Conservation (phyloP, 495 filamentous ascomycete genomes). For the Xylaria curta region DNA sequence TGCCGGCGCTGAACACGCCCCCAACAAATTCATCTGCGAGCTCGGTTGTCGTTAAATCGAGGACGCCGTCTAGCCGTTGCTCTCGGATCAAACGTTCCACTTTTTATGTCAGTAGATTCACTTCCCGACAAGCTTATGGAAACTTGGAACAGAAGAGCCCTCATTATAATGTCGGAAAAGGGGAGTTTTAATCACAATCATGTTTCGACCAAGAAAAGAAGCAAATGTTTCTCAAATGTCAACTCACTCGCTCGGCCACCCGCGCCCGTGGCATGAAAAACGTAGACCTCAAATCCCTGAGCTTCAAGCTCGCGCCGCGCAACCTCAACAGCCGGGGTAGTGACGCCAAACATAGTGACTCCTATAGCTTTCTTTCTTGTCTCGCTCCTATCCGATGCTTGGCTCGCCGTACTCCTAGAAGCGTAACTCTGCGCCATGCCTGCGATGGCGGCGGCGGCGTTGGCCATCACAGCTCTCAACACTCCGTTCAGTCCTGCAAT, state of each 20-base stretch:
- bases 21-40: slow-evolving; percentile 67
- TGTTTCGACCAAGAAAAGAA: background rate
- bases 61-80: slow-evolving; percentile 62
- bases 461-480: slow-evolving; percentile 60
- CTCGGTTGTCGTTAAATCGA: slow-evolving; percentile 75
- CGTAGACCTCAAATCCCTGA: slow-evolving; percentile 59
- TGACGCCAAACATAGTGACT: slow-evolving; percentile 79
- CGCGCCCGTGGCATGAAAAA: slow-evolving; percentile 73
- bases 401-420: slow-evolving; percentile 13
- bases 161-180: background rate
- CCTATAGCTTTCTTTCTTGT: slow-evolving; percentile 47
- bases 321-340: slow-evolving; percentile 63
- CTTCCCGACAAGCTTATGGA: background rate
- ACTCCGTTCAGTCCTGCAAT: slow-evolving; percentile 68
- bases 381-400: background rate
- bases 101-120: slow-evolving; percentile 13
- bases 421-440: slow-evolving; percentile 61
- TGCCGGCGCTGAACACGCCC: slow-evolving; percentile 64
- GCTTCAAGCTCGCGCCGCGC: slow-evolving; percentile 54
- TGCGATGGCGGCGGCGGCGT: slow-evolving; percentile 64
- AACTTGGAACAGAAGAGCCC: background rate
- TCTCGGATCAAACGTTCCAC: slow-evolving; percentile 67
- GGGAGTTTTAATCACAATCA: background rate
- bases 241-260: slow-evolving; percentile 60
- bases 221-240: background rate